Evolutionary conservation across 495 filamentous ascomycete species (phyloP).

Genomic region (Neurospora sp.): DNA sequence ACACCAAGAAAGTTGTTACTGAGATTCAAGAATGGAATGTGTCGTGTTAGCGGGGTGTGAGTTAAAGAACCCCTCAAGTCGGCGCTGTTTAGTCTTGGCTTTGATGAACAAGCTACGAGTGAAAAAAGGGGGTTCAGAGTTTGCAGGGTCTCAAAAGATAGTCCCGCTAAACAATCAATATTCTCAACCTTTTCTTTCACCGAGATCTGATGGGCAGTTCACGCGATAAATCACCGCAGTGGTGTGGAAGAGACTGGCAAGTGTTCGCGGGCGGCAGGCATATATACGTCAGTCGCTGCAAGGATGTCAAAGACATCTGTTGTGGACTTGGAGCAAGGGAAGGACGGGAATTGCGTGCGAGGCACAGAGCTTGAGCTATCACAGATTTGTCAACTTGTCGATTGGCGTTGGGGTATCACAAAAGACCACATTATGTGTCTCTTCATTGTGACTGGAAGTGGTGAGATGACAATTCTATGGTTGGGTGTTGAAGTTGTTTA

Average conservation of each 20-base stretch:
- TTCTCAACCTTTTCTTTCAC: not conserved
- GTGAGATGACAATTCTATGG: not conserved
- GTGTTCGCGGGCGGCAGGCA: slow-evolving; percentile 3
- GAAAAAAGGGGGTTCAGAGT: not conserved
- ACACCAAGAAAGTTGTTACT: not conserved
- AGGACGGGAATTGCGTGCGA: not conserved
- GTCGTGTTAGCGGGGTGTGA: not conserved
- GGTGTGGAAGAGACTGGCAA: not conserved
- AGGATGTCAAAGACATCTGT: not conserved
- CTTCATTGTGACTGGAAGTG: not conserved
- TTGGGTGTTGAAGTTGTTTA: not conserved
- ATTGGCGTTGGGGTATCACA: not conserved
- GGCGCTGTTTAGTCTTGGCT: not conserved
- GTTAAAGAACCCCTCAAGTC: not conserved
- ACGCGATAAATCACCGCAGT: not conserved
- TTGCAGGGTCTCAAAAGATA: not conserved
- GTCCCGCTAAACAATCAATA: not conserved
- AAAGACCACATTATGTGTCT: not conserved
- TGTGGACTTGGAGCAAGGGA: not conserved
- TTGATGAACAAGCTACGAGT: not conserved
- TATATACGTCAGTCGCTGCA: slow-evolving; percentile 17
- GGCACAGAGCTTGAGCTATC: not conserved
- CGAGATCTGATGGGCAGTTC: not conserved
- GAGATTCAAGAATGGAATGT: not conserved
- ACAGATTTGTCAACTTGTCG: not conserved